A percentile compares a stretch with the other conserved stretches of the same genome.
These are phyloP conservation scores for Letharia lupina DNA, from an alignment of 495 filamentous ascomycete species.

Conservation along the genomic window DNA sequence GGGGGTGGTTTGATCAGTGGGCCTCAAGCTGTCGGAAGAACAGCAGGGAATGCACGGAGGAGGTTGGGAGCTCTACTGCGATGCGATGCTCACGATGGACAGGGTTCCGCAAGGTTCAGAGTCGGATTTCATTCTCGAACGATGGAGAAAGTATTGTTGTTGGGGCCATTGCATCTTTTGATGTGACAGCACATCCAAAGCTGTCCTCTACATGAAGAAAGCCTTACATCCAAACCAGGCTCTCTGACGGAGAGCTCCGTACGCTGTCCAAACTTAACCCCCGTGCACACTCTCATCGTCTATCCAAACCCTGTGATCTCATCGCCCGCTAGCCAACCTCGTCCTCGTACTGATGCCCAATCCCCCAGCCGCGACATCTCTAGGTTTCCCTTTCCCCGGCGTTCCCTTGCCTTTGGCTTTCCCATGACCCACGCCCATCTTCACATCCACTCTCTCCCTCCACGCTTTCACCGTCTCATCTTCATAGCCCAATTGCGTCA, in stretches of 20 bases:
- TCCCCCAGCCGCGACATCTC: not conserved
- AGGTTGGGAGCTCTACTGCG: not conserved
- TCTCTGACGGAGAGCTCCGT: not conserved
- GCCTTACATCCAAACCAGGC: not conserved
- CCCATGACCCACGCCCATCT: conserved; percentile 35
- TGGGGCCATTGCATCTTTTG: not conserved
- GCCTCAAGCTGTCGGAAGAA: not conserved
- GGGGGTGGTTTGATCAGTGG: not conserved
- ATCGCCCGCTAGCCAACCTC: conserved; percentile 27
- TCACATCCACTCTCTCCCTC: conserved; percentile 38
- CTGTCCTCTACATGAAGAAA: not conserved
- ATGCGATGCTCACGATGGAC: not conserved
- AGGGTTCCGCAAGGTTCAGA: not conserved
- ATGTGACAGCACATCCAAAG: not conserved
- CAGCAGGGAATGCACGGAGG: not conserved
- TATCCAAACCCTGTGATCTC: not conserved
- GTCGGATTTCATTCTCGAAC: not conserved
- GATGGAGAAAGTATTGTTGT: not conserved
- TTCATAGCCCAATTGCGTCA: conserved; percentile 50
- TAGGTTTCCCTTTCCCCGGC: conserved; percentile 27
- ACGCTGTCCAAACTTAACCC: not conserved
- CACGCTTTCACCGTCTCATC: conserved; percentile 44
- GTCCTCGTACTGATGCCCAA: conserved; percentile 31
- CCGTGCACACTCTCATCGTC: not conserved
- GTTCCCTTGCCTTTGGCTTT: conserved; percentile 26